These are phyloP conservation scores for Catharanthus roseus DNA, from an alignment of 257 asterid genomes.

Conservation along the genomic window DNA sequence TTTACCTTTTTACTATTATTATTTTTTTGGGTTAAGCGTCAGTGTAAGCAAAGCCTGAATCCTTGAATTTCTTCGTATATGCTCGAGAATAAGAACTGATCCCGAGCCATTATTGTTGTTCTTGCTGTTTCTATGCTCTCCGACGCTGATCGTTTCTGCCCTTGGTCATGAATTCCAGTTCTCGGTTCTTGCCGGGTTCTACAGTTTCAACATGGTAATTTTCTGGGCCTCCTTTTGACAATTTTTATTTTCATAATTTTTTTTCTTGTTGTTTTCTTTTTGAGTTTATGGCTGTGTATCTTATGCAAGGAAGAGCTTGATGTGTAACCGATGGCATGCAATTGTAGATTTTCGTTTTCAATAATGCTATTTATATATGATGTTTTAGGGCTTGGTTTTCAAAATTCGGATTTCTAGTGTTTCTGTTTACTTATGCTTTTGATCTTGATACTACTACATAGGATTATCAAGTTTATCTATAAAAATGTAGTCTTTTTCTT, in stretches of 20 bases:
- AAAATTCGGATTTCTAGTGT: background rate
- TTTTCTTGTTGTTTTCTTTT: background rate
- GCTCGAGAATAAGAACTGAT: background rate
- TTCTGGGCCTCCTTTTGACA: background rate
- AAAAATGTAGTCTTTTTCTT: background rate
- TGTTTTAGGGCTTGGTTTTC: background rate
- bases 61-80: background rate
- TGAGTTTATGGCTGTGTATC: background rate
- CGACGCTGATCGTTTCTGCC: background rate
- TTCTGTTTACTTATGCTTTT: background rate
- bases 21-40: background rate
- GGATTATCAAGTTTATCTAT: background rate
- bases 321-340: background rate
- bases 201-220: slow-evolving; percentile 7
- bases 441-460: background rate
- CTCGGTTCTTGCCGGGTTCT: background rate
- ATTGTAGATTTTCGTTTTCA: background rate
- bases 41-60: background rate
- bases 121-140: background rate
- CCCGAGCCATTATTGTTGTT: background rate
- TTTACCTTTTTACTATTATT: background rate
- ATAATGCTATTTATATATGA: background rate
- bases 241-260: background rate
- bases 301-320: background rate
- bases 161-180: background rate